Evolutionary conservation across 108 stramenopile species (phyloP), one percentile per base, ranked within the genome.

Genomic region (Parietichytrium sp.): DNA sequence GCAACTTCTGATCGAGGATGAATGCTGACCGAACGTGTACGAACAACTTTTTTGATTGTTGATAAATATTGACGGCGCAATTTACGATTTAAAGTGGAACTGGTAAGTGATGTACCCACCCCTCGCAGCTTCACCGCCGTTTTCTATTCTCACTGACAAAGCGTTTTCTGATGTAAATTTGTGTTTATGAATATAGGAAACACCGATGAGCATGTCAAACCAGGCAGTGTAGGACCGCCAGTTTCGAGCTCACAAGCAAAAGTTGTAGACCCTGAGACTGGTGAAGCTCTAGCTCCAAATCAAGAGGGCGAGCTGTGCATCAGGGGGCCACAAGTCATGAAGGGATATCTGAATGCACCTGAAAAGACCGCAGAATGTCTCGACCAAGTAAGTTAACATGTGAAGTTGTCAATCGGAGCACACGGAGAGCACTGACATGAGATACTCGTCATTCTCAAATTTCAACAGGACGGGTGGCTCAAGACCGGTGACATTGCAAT

Each of bases 401-500:
- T n/a, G n/a, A n/a, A n/a, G n/a, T n/a, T n/a, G n/a, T n/a, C n/a
- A n/a, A n/a, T n/a, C n/a, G n/a, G n/a, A n/a, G n/a, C n/a, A n/a
- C n/a, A n/a, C n/a, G n/a, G n/a, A n/a, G n/a, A n/a, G n/a, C n/a
- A n/a, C n/a, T n/a, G n/a, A n/a, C n/a, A n/a, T n/a, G 45, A 42
- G 7, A 4, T 42, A 36, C 33, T 36, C 4, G 45, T 36, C 13
- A 4, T 4, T 4, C 25, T 25, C 7, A 48, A 29, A 4, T 4
- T 29, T 4, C 4, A 6, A 20, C 38, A 84, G 27, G 89, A 88
- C 36, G 93, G 93, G 3, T 96, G 92, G 91, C 84, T 95, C 23
- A 87, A 90, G 51, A 95, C 94, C 18, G 96, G 96, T 6, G 96
- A 96, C 86, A 54, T 94, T 15, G 93, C 90, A 8, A 83, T 90